Base-by-base conservation (phyloP, 768 basidiomycete species). In the Hemileccinum rubropunctum region DNA sequence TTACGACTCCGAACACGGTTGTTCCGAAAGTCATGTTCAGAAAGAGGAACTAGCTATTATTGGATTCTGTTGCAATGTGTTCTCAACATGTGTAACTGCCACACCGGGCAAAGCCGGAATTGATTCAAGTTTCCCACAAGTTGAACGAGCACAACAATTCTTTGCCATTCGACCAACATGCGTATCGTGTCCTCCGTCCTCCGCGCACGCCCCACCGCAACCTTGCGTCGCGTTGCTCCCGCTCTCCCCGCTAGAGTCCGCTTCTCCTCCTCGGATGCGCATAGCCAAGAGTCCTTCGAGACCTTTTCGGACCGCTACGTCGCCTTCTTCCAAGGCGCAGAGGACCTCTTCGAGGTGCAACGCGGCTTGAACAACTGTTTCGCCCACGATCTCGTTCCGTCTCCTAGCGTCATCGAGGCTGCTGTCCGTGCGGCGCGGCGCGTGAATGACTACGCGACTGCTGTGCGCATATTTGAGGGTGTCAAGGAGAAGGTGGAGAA, bases 291-390 rank as follows among this genome's bases (percentile, higher is more conserved):
- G 75, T 80, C 88, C 15, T 98, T 92, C 72, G 95, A 97, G 69
- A 81, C 88, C 39, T 98, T 98, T 78, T 91, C 90, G 62, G 81
- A 85, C 53, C 91, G 95, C 66, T 98, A 98, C 73, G 86, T 93
- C 65, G 77, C 77, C 57, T 99, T 99, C 74, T 99, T 99, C 81
- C 73, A 89, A 65, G 79, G 82, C 48, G 93, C 92, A 42, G 84
- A 93, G 65, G 97, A 99, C 74, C 81, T 98, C 50, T 99, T 99
- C 67, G 97, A 99, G 77, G 88, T 99, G 57, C 95, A 99, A 74
- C 91, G 97, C 44, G 97, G 97, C 34, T 77, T 99, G 63, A 98
- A 99, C 80, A 99, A 99, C 80, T 98, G 95, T 76, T 99, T 99
- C 69, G 91, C 97, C 3, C 95, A 98, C 71, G 97, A 99, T 71